Conservation (phyloP, 495 filamentous ascomycete species). For the Aspergillus sparsus region DNA sequence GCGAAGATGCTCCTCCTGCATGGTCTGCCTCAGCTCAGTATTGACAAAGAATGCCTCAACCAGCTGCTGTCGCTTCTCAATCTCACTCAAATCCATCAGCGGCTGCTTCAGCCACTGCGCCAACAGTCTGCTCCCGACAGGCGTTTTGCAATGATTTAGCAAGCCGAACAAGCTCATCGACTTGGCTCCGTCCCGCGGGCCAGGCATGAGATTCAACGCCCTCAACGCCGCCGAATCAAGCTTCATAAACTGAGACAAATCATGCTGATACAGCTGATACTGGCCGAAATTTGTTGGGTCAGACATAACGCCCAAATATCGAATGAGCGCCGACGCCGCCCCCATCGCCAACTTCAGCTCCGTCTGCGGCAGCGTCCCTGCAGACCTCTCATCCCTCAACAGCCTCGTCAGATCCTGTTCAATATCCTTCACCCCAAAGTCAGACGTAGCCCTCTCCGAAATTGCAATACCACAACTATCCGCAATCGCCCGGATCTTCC, state of each 20-base stretch:
- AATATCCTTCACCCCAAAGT: slow-evolving; percentile 91
- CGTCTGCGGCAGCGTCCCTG: slow-evolving; percentile 79
- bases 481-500: slow-evolving; percentile 83
- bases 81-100: slow-evolving; percentile 86
- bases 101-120: slow-evolving; percentile 99
- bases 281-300: slow-evolving; percentile 95
- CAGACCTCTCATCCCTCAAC: slow-evolving; percentile 79
- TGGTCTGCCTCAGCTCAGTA: slow-evolving; percentile 90
- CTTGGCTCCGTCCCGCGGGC: slow-evolving; percentile 88
- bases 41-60: slow-evolving; percentile 94
- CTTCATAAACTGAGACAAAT: slow-evolving; percentile 97
- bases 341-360: slow-evolving; percentile 98
- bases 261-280: slow-evolving; percentile 96
- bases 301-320: slow-evolving; percentile 88
- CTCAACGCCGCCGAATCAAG: slow-evolving; percentile 92
- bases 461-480: slow-evolving; percentile 90
- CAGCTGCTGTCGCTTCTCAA: slow-evolving; percentile 87
- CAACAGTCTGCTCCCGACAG: slow-evolving; percentile 84
- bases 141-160: slow-evolving; percentile 97
- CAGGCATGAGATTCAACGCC: slow-evolving; percentile 95
- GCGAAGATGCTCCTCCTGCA: slow-evolving; percentile 96
- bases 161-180: slow-evolving; percentile 96
- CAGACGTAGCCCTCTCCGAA: slow-evolving; percentile 69
- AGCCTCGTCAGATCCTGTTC: slow-evolving; percentile 90
- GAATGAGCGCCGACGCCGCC: slow-evolving; percentile 88